Evolutionary conservation across 2,329 filamentous ascomycete species (phyloP), one percentile per base, ranked within the genome.

Genomic region (Ophiostoma sp.): DNA sequence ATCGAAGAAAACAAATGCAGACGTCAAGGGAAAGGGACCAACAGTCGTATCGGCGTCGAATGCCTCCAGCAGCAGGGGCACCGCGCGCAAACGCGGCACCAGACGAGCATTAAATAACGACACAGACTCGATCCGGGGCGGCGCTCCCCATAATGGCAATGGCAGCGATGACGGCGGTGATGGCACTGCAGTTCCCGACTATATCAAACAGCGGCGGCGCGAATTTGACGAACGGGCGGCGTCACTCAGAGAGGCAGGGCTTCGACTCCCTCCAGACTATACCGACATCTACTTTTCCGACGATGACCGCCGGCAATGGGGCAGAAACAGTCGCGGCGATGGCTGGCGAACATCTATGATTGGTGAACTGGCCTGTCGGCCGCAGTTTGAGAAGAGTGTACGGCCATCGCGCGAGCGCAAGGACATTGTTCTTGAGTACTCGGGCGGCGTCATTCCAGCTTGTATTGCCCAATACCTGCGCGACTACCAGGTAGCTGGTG

Each of bases 391-490:
- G 75, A 76, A 79, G 35, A 80, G 83, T 2, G 80, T 90, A 68
- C 88, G 86, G 68, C 89, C 91, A 0, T 90, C 86, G 44, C 85
- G 89, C 17, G 82, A 84, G 0, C 94, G 95, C 78, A 83, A 89
- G 75, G 92, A 96, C 73, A 89, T 97, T 67, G 82, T 87, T 65
- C 83, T 98, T 33, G 85, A 86, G 17, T 88, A 89, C 74, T 96
- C 94, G 0, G 86, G 87, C 0, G 94, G 94, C 0, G 77, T 93
- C 3, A 93, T 99, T 54, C 95, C 95, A 0, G 93, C 92, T 0
- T 87, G 93, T 0, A 92, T 98, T 69, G 94, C 94, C 0, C 94
- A 95, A 77, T 97, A 95, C 80, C 82, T 99, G 67, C 88, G 95
- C 72, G 91, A 94, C 73, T 99, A 99, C 76, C 95, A 99, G 78